Evolutionary conservation across 768 basidiomycete species (phyloP), one percentile per base, ranked within the genome.

Genomic region (Trametes maxima): DNA sequence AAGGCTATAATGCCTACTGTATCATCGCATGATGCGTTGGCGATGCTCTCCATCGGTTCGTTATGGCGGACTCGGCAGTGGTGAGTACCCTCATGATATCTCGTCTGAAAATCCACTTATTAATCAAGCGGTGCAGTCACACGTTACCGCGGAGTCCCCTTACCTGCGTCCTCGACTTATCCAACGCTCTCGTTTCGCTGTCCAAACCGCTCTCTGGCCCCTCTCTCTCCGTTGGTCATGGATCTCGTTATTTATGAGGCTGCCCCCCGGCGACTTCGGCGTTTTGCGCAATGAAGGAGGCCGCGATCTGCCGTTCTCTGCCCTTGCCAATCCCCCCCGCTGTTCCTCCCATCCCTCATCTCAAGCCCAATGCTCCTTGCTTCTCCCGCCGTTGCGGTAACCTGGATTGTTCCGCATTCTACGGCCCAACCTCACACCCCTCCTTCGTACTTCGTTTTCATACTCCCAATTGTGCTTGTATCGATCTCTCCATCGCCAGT

Each of bases 11-110:
- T 35, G 21, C n/a, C 35, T 50, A 50, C 33, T 50, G 48, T 19
- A n/a, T 50, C n/a, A 50, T 50, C 16, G 48, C 48, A 50, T 50
- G 33, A 50, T n/a, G 28, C 33, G n/a, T n/a, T n/a, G n/a, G n/a
- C 24, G 28, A 7, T 2, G 33, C 44, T n/a, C 33, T 3, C 25
- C 5, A 3, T 28, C 2, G 47, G 3, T 3, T 17, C 13, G 4
- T 33, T 17, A 17, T 33, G 47, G 35, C 47, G 47, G 47, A 3
- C 19, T 6, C 28, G 17, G 47, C 35, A 7, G 4, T 35, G 47
- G 47, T 49, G 19, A 28, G 47, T 49, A 24, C 28, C 5, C n/a
- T 8, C 17, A 33, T 17, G 14, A 3, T 28, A 2, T 28, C 16
- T 16, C 14, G n/a, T n/a, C n/a, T n/a, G n/a, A n/a, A n/a, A n/a